A percentile compares a stretch with the other conserved stretches of the same genome.
phyloP scores from a whole-genome alignment of 139 green algal genomes.

The Deuterostichococcus epilithicus region DNA sequence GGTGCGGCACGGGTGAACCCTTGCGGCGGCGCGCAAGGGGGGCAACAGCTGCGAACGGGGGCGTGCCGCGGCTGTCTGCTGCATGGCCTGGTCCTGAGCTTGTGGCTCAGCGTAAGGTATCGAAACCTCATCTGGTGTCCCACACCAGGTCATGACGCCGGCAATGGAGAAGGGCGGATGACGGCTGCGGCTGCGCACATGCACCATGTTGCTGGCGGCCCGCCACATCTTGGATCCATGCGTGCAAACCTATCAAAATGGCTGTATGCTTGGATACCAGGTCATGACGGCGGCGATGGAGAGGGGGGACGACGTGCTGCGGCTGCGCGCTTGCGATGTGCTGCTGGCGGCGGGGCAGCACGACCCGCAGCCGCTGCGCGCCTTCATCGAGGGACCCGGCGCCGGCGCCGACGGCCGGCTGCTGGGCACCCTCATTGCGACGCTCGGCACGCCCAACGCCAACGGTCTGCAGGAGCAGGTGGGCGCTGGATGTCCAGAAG shows the following conservation, averaged over 20 bases:
- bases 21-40: too few relatives aligned
- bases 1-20: too few relatives aligned
- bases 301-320: conserved; percentile 30
- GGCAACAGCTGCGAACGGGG: too few relatives aligned
- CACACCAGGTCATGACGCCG: conserved; percentile 59
- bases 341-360: conserved; percentile 78
- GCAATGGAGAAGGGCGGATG: conserved; percentile 38
- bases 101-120: too few relatives aligned
- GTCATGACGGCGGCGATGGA: conserved; percentile 54
- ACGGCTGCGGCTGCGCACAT: conserved; percentile 61
- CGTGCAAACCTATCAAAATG: too few relatives aligned
- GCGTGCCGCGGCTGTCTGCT: too few relatives aligned
- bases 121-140: too few relatives aligned
- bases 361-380: conserved; percentile 73
- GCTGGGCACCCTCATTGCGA: background rate
- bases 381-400: conserved; percentile 61
- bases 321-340: conserved; percentile 80
- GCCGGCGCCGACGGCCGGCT: conserved; percentile 49
- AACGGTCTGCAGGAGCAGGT: conserved; percentile 81
- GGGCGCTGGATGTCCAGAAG: conserved; percentile 51
- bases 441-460: conserved; percentile 17
- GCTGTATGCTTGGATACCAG: conserved; percentile 12
- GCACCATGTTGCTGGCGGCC: conserved; percentile 83
- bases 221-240: too few relatives aligned
- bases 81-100: too few relatives aligned